phyloP scores from a whole-genome alignment of 1,284 basidiomycete species.

The Afroboletus lepidellus region DNA sequence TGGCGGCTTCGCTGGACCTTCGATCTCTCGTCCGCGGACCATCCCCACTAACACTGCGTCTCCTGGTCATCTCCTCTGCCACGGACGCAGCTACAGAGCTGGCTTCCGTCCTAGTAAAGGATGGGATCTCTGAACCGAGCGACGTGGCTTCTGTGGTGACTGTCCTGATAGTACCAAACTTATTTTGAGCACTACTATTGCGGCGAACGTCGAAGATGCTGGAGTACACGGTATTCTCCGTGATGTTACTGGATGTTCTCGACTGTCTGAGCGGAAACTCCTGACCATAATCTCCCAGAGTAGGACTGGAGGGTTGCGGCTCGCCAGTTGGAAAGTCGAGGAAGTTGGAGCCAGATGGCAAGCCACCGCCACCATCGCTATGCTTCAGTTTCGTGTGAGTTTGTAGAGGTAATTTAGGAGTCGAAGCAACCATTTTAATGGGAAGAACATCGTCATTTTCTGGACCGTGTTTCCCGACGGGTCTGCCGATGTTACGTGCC shows the following conservation, averaged over 20 bases:
- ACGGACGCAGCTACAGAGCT: constrained; percentile 45
- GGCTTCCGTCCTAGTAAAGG: constrained; percentile 61
- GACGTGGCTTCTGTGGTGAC: constrained; percentile 76
- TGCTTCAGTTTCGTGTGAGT: constrained; percentile 34
- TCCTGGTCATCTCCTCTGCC: constrained; percentile 46
- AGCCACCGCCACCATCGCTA: constrained; percentile 27
- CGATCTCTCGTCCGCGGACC: constrained; percentile 47
- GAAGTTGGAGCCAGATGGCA: constrained; percentile 27
- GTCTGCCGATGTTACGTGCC: constrained; percentile 24
- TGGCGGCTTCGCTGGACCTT: constrained; percentile 57
- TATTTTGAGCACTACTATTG: constrained; percentile 46
- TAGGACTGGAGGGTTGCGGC: constrained; percentile 22
- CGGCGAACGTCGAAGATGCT: constrained; percentile 59
- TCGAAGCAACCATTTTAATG: constrained; percentile 36
- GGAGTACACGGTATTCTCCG: constrained; percentile 59
- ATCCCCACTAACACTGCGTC: constrained; percentile 36
- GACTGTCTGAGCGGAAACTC: constrained; percentile 48
- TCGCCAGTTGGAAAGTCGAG: constrained; percentile 32
- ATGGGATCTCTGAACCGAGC: constrained; percentile 52
- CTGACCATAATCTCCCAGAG: constrained; percentile 35
- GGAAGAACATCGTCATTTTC: constrained; percentile 38
- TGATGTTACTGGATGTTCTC: constrained; percentile 50
- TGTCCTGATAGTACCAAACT: constrained; percentile 76
- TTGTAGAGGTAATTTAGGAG: constrained; percentile 56
- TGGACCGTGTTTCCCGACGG: constrained; percentile 23